A percentile compares a stretch with the other conserved stretches of the same genome.
Conservation (phyloP, 306 rosid species). For the Crotalaria pallida region DNA sequence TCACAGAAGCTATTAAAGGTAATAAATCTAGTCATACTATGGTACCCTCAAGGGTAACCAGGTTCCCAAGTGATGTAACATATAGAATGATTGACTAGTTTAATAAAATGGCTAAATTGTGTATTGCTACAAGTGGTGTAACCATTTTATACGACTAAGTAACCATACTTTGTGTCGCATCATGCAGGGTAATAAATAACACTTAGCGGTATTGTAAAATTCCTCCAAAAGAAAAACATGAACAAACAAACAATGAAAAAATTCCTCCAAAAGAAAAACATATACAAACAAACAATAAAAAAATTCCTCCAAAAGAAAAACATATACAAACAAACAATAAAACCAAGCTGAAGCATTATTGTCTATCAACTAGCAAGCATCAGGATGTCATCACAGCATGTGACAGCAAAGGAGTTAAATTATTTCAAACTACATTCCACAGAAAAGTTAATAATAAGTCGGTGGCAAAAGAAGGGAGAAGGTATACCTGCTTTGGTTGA, state of each 20-base stretch:
- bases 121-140: background rate
- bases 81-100: too few relatives aligned
- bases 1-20: background rate
- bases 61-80: background rate
- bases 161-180: background rate
- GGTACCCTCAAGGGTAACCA: background rate
- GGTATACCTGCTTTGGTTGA: conserved; percentile 71
- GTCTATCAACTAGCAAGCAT: background rate
- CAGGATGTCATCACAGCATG: background rate
- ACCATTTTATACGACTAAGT: background rate
- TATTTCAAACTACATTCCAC: background rate
- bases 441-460: background rate
- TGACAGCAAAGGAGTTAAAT: background rate
- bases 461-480: background rate
- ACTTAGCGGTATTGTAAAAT: background rate
- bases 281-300: too few relatives aligned
- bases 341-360: background rate
- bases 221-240: background rate
- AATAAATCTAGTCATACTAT: background rate
- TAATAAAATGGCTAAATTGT: background rate
- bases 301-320: too few relatives aligned
- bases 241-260: too few relatives aligned
- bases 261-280: too few relatives aligned
- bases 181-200: background rate
- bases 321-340: background rate